Conservation (phyloP, 495 filamentous ascomycete species). For the Hyaloscypha finlandica region DNA sequence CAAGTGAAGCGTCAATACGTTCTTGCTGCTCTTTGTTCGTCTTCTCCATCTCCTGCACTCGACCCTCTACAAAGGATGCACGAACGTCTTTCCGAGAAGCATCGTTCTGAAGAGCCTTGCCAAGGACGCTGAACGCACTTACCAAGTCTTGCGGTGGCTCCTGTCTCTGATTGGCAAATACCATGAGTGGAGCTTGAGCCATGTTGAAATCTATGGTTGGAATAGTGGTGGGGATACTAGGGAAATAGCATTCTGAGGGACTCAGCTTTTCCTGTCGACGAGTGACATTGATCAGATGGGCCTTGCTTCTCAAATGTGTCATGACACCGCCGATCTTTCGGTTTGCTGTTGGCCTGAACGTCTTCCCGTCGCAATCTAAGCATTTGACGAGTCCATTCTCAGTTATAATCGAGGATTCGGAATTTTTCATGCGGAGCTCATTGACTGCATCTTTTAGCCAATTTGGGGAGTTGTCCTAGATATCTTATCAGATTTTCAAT, state of each 20-base stretch:
- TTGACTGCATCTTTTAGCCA: constrained; percentile 13
- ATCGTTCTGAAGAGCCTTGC: background rate
- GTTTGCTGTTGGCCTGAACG: background rate
- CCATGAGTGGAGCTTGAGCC: background rate
- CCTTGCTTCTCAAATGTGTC: constrained; percentile 10
- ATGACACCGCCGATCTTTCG: background rate
- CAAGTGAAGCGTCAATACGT: background rate
- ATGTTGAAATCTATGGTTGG: background rate
- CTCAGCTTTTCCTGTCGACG: constrained; percentile 3
- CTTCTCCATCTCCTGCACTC: background rate
- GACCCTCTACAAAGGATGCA: background rate
- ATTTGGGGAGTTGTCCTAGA: constrained; percentile 8
- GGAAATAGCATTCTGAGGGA: background rate
- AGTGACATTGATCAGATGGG: constrained; percentile 9
- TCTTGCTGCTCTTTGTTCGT: background rate
- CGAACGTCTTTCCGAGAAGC: background rate
- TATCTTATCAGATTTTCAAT: background rate
- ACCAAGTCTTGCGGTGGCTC: background rate
- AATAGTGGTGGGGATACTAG: background rate
- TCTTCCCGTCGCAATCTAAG: constrained; percentile 6
- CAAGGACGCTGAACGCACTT: background rate
- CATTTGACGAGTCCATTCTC: constrained; percentile 16
- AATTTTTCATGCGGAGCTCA: constrained; percentile 10
- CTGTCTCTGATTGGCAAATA: background rate
- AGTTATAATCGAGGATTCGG: background rate